Percentiles rank a stretch among this genome's conserved stretches.
Conservation (phyloP, 257 asterid genomes). For the Nemophila menziesii region DNA sequence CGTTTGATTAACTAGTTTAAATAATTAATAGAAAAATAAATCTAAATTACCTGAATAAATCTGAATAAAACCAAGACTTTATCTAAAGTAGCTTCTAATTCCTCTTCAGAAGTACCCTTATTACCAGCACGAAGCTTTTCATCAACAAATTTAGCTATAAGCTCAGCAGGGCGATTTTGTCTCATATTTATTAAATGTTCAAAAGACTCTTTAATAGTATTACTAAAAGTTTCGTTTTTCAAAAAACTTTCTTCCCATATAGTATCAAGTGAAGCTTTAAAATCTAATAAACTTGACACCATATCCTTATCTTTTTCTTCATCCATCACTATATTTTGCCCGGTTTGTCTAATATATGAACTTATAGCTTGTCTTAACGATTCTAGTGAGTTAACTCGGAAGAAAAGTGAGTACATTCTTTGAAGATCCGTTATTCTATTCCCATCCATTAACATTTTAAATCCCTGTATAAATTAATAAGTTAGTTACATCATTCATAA, state of each 20-base stretch:
- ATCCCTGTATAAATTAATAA: slow-evolving; percentile 48
- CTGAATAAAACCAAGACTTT: slow-evolving; percentile 93
- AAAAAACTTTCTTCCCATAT: slow-evolving; percentile 88
- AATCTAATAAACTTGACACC: slow-evolving; percentile 80
- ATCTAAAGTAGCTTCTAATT: slow-evolving; percentile 92
- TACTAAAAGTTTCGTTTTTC: slow-evolving; percentile 81
- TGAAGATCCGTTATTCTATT: slow-evolving; percentile 84
- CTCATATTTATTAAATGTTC: slow-evolving; percentile 93
- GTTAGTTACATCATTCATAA: no score
- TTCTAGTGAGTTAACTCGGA: slow-evolving; percentile 75
- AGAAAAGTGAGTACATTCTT: slow-evolving; percentile 66
- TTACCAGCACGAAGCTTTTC: slow-evolving; percentile 99
- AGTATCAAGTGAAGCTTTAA: slow-evolving; percentile 75
- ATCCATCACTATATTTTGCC: slow-evolving; percentile 82
- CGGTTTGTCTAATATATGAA: slow-evolving; percentile 77
- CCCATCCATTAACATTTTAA: slow-evolving; percentile 70
- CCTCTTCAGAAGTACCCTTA: slow-evolving; percentile 99
- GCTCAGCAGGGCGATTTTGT: slow-evolving; percentile 98
- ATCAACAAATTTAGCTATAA: slow-evolving; percentile 89
- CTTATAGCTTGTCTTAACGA: slow-evolving; percentile 67
- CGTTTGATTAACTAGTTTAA: not conserved
- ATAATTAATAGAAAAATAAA: not conserved
- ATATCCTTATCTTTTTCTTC: slow-evolving; percentile 98
- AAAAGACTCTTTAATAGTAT: slow-evolving; percentile 87
- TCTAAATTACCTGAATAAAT: slow-evolving; percentile 68